These are phyloP conservation scores for Solanum phureja DNA, from an alignment of 257 asterid genomes.

Conservation along the genomic window DNA sequence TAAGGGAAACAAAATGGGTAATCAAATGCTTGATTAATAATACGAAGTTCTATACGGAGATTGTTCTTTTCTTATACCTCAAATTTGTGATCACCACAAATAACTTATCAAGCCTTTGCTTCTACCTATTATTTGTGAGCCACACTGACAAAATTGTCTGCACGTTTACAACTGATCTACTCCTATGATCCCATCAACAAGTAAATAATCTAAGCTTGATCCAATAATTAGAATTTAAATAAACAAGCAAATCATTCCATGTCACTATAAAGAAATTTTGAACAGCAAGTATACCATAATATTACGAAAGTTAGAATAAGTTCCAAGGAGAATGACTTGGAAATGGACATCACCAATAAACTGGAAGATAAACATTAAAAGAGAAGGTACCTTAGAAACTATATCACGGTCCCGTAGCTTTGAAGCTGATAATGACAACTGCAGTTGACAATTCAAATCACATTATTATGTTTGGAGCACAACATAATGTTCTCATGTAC, in stretches of 20 bases:
- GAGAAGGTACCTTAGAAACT: conserved; percentile 48
- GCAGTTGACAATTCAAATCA: conserved; percentile 20
- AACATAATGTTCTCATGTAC: background rate
- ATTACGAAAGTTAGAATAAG: background rate
- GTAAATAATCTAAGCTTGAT: background rate
- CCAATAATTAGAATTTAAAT: background rate
- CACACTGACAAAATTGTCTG: background rate
- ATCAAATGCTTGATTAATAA: background rate
- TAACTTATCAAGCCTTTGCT: background rate
- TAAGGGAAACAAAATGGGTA: background rate
- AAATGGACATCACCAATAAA: background rate
- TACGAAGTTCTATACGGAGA: background rate
- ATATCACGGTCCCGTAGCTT: conserved; percentile 58
- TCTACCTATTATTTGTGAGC: background rate
- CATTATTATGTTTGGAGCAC: background rate
- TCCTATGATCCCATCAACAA: background rate
- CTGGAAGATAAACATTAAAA: background rate
- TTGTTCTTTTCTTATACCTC: background rate
- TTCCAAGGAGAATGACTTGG: background rate
- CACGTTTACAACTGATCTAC: background rate
- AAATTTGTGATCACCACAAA: background rate
- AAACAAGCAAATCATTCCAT: background rate
- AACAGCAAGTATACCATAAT: background rate
- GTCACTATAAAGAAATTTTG: background rate
- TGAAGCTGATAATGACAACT: conserved; percentile 79